Base-by-base conservation (phyloP, 2,329 filamentous ascomycete genomes). In the Alternaria arbusti region DNA sequence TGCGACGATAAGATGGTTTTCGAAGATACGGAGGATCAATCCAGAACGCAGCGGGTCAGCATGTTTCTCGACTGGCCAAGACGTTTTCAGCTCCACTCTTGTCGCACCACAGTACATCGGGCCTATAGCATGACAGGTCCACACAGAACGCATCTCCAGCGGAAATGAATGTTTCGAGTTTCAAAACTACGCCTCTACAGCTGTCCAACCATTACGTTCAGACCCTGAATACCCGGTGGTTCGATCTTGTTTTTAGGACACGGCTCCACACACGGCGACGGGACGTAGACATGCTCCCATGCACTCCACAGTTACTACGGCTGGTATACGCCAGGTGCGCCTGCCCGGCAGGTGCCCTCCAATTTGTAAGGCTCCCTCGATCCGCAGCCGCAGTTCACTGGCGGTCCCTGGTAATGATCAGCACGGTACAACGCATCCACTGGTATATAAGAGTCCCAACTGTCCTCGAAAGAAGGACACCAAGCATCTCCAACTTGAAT, bases 251-350 rank as follows among this genome's bases (percentile, higher is more conserved):
- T 56, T 57, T 56, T 57, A 47, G 55, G 47, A 59, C 55, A 58
- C 62, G 62, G 49, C 54, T 62, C 52, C 49, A 64, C 54, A 17
- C 44, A 20, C 22, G 12, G 26, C 36, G n/a, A 51, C 32, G 55
- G 40, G 36, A 59, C 28, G 32, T 43, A 54, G 47, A 40, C 43
- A 65, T 73, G 72, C 59, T 74, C 70, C 46, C 43, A 65, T 73
- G 72, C 59, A 76, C 70, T 71, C 74, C 73, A 68, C 69, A 72
- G 64, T 67, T 66, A 49, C 68, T 63, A 64, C 71, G 66, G 71
- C 66, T 72, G 66, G 68, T 69, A 55, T 63, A 68, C 62, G 66
- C 66, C 51, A 60, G 52, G 51, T 51, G 57, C 59, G 45, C 57
- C 46, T 51, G 30, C 26, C 22, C 26, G 30, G 51, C 26, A 25